Base-by-base conservation (phyloP, 2,329 filamentous ascomycete genomes). In the Mycogone perniciosa region DNA sequence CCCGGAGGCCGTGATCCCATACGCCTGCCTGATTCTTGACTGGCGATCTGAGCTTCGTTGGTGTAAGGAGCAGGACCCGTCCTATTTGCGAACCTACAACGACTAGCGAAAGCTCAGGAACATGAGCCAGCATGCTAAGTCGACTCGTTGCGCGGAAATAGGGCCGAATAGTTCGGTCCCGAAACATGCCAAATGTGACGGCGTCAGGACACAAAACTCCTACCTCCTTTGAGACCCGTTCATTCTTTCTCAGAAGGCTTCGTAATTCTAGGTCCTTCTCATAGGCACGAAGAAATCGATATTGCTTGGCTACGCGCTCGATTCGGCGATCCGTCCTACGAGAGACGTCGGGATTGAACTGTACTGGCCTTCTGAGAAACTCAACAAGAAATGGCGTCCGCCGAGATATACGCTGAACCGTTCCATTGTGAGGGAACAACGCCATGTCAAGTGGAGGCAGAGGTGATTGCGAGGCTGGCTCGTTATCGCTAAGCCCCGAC, bases 61-160 rank as follows among this genome's bases (percentile, higher is more conserved):
- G 68, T 1, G 85, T 87, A 29, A 89, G 64, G 1, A 92, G 69
- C 1, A 78, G 75, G 0, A 82, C 85, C 7, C 81, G 76, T 0
- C 88, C 88, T 44, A 76, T 77, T n/a, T 82, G 76, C 8, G 82
- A 84, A 0, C 77, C 88, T 1, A 85, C 70, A 3, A 88, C 71
- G 7, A 90, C 77, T 10, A 90, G 70, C n/a, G 76, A 84, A 1
- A 93, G 71, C 58, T 88, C 82, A 0, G 85, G 84, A 1, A 91
- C 80, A 46, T 83, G 75, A 0, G 76, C 69, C 35, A 81, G 67
- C 74, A 87, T 81, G 66, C 77, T 84, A 26, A 88, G 55, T 41
- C 55, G 61, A 48, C 60, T 71, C 48, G 62, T 72, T 8, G 60
- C 63, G 31, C 66, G 57, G 45, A 71, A 71, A 34, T 62, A 59